A percentile compares a stretch with the other conserved stretches of the same genome.
These are phyloP conservation scores for Ceratobasidium sp. DNA, from an alignment of 1,284 basidiomycete genomes.

Conservation along the genomic window DNA sequence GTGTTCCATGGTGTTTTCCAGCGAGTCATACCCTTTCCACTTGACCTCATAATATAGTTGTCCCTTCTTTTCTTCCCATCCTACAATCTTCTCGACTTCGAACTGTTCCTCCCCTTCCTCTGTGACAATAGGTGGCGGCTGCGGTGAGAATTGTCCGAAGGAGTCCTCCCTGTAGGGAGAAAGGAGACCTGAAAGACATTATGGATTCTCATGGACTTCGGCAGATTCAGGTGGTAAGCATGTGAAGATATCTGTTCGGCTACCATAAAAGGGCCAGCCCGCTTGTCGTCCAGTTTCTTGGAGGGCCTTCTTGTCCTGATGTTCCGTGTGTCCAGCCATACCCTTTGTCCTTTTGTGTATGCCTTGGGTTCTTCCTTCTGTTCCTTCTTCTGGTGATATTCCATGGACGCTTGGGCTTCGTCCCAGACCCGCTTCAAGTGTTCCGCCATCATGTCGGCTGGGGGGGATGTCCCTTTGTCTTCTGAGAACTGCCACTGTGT, in stretches of 20 bases:
- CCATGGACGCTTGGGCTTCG: conserved; percentile 13
- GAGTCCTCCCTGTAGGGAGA: neutral
- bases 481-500: conserved; percentile 44
- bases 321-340: conserved; percentile 39
- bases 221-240: neutral
- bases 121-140: neutral
- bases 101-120: no score
- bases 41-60: neutral
- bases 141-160: neutral
- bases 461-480: conserved; percentile 29
- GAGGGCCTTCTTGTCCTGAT: no score
- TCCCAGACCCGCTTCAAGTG: conserved; percentile 2
- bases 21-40: conserved; percentile 8
- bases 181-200: conserved; percentile 27
- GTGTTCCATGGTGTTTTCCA: neutral
- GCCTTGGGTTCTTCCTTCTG: neutral
- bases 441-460: neutral
- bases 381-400: conserved; percentile 4
- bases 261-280: conserved; percentile 10
- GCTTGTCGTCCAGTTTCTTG: no score
- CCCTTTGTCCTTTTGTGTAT: conserved; percentile 23
- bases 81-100: neutral
- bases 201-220: conserved; percentile 6
- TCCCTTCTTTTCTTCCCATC: neutral
- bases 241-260: neutral